These are phyloP conservation scores for Hebeloma cylindrosporum DNA, from an alignment of 768 basidiomycete genomes.

Conservation along the genomic window DNA sequence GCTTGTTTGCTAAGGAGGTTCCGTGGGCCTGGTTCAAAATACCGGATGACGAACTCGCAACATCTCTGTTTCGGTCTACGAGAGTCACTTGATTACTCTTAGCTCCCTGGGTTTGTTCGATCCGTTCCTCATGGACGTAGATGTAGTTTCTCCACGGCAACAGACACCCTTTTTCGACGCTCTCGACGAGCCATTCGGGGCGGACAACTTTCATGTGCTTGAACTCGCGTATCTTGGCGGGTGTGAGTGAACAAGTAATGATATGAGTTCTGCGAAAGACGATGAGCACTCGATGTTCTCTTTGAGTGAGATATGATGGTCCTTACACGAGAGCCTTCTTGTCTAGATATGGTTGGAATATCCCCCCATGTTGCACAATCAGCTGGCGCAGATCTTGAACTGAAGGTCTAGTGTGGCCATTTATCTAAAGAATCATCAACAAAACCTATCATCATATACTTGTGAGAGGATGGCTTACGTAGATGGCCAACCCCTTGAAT, in stretches of 20 bases:
- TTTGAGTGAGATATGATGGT: background rate
- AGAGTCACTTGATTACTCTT: slow-evolving; percentile 34
- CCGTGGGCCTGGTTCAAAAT: background rate
- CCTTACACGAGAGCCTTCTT: slow-evolving; percentile 73
- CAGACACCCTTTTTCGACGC: slow-evolving; percentile 61
- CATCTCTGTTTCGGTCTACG: slow-evolving; percentile 4
- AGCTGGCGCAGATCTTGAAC: slow-evolving; percentile 81
- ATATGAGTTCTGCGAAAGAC: slow-evolving; percentile 71
- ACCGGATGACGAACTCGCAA: no score
- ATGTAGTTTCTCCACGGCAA: slow-evolving; percentile 82
- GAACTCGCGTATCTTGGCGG: slow-evolving; percentile 87
- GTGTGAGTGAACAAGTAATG: slow-evolving; percentile 87
- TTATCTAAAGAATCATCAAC: slow-evolving; percentile 54
- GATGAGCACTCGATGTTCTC: background rate
- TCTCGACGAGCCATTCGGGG: slow-evolving; percentile 88
- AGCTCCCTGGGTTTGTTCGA: slow-evolving; percentile 50
- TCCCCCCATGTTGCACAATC: slow-evolving; percentile 80
- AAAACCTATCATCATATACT: background rate
- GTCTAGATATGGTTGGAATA: slow-evolving; percentile 82
- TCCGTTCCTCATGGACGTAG: slow-evolving; percentile 49
- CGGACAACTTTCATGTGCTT: slow-evolving; percentile 86
- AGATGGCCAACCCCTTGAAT: slow-evolving; percentile 75
- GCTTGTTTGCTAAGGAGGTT: background rate
- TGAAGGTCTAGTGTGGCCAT: slow-evolving; percentile 87
- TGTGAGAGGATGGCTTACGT: slow-evolving; percentile 52